These are phyloP conservation scores for Corynascus novoguineensis DNA, from an alignment of 495 filamentous ascomycete genomes.

Conservation along the genomic window DNA sequence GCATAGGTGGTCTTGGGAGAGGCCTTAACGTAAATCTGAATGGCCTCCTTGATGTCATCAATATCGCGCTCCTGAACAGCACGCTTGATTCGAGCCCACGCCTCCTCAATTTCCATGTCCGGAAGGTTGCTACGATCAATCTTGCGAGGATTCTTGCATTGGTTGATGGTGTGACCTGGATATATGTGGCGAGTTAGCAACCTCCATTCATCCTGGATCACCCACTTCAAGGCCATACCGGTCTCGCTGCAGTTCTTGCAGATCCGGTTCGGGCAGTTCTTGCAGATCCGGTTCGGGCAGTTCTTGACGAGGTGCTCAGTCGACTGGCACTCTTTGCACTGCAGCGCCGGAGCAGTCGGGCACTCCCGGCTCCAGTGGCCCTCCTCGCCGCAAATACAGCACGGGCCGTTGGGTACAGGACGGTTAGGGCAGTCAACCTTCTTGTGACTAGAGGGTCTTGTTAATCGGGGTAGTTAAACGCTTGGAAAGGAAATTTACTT, in stretches of 20 bases:
- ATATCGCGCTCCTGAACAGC: slow-evolving; percentile 63
- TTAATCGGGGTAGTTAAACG: slow-evolving; percentile 12
- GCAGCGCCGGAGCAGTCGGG: slow-evolving; percentile 54
- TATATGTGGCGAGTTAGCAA: neutral
- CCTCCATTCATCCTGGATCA: neutral
- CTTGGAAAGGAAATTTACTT: slow-evolving; percentile 23
- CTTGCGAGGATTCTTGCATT: slow-evolving; percentile 66
- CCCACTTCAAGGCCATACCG: slow-evolving; percentile 44
- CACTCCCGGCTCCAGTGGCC: slow-evolving; percentile 67
- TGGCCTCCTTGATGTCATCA: slow-evolving; percentile 65
- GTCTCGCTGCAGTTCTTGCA: slow-evolving; percentile 74
- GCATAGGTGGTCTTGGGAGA: slow-evolving; percentile 58
- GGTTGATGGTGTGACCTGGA: slow-evolving; percentile 57
- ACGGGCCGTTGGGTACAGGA: slow-evolving; percentile 50
- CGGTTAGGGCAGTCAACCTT: slow-evolving; percentile 47
- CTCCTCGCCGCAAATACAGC: slow-evolving; percentile 63
- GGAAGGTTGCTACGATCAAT: slow-evolving; percentile 58
- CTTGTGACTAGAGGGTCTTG: slow-evolving; percentile 38
- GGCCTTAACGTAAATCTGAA: slow-evolving; percentile 71
- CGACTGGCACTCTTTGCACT: slow-evolving; percentile 63
- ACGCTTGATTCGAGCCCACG: slow-evolving; percentile 62
- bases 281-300: slow-evolving; percentile 71
- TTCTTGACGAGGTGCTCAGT: slow-evolving; percentile 61
- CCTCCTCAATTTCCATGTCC: slow-evolving; percentile 55
- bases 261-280: slow-evolving; percentile 55